Conservation (phyloP, 345 rosid genomes). For the Cardamine chenopodiifolia region DNA sequence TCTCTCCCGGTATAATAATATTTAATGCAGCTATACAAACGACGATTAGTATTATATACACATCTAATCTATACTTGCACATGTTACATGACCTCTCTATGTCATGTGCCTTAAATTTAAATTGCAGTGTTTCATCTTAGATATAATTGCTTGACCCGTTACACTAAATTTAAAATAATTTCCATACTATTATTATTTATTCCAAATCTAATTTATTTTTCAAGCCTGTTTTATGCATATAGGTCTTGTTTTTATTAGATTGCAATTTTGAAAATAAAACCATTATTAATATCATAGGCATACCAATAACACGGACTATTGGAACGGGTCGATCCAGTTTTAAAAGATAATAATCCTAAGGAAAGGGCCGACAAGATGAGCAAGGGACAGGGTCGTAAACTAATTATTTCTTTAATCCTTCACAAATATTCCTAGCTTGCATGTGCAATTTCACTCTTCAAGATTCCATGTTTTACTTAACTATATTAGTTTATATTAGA, state of each 20-base stretch:
- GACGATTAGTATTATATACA: not conserved
- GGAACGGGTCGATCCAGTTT: constrained; percentile 20
- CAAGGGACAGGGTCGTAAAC: not conserved
- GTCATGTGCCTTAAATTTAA: constrained; percentile 31
- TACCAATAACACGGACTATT: not conserved
- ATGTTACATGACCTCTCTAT: constrained; percentile 24
- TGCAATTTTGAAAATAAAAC: not conserved
- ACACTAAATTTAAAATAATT: not conserved
- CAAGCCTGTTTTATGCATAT: not conserved
- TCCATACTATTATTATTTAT: not conserved
- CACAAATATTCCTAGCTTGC: constrained; percentile 39
- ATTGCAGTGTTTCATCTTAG: constrained; percentile 10
- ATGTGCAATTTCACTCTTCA: constrained; percentile 32
- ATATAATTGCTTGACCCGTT: constrained; percentile 11
- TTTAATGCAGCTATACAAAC: not conserved
- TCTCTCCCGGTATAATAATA: not conserved
- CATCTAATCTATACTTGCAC: not conserved
- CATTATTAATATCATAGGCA: not conserved
- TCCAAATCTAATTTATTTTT: not conserved
- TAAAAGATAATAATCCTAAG: not conserved
- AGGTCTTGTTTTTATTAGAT: not conserved
- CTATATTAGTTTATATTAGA: too few relatives aligned
- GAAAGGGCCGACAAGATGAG: constrained; percentile 27
- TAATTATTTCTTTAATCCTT: constrained; percentile 7
- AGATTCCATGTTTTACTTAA: constrained; percentile 25